Conservation (phyloP, 2,329 filamentous ascomycete genomes). For the Aureobasidium leucospermi region DNA sequence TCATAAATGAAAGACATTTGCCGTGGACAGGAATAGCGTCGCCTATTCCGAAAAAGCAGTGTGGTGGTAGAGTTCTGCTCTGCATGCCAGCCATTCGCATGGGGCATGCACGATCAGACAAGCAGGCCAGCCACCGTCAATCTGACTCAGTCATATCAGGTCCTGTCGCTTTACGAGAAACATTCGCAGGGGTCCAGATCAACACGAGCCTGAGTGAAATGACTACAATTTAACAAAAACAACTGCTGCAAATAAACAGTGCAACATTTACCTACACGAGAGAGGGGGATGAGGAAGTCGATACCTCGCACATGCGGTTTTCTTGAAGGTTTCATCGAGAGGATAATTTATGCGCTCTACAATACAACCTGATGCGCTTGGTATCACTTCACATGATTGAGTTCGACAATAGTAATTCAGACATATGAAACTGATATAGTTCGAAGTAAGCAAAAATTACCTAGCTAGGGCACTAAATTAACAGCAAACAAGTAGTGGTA, state of each 20-base stretch:
- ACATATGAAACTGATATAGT: neutral
- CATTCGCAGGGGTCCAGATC: neutral
- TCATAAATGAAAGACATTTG: neutral
- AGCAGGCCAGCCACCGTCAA: neutral
- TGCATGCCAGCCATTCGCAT: neutral
- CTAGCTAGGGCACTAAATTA: neutral
- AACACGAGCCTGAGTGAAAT: neutral
- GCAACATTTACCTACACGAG: neutral
- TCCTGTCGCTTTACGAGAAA: neutral
- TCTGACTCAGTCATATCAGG: neutral
- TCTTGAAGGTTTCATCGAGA: no score
- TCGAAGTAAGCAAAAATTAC: neutral
- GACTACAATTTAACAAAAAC: neutral
- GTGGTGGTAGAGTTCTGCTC: neutral
- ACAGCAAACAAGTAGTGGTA: slow-evolving; percentile 6
- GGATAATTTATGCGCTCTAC: no score
- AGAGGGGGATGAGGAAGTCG: no score
- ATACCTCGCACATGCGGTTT: no score
- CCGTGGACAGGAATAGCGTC: neutral
- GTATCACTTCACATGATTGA: neutral
- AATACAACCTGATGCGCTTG: no score
- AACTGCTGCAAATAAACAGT: neutral
- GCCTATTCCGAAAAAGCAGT: neutral
- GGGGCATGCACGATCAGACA: neutral
- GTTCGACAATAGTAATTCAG: neutral